Evolutionary conservation across 2,329 filamentous ascomycete species (phyloP).

Genomic region (Shiraia bambusicola): DNA sequence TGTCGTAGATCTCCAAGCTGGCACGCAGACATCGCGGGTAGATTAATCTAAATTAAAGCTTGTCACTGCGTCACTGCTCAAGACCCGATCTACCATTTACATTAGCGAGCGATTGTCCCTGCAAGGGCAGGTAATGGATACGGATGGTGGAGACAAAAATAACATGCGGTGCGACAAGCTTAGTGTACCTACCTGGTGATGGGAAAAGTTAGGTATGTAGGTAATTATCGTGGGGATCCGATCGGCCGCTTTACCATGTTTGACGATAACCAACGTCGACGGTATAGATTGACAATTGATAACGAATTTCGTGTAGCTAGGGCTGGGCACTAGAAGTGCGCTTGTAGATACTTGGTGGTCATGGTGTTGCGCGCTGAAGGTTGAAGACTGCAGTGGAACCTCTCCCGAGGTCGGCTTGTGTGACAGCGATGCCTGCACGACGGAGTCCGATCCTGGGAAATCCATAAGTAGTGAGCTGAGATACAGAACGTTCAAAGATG

Average conservation of each 20-base stretch:
- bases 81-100: constrained; percentile 25
- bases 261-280: constrained; percentile 23
- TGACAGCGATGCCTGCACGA: background rate
- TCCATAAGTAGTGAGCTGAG: background rate
- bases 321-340: constrained; percentile 14
- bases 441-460: background rate
- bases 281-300: constrained; percentile 40
- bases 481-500: background rate
- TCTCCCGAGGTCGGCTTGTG: no score
- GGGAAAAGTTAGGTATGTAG: constrained; percentile 5
- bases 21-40: constrained; percentile 38
- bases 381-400: background rate
- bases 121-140: constrained; percentile 32
- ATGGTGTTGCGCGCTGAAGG: constrained; percentile 2
- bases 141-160: constrained; percentile 31
- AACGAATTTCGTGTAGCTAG: constrained; percentile 28
- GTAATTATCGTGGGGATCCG: constrained; percentile 22
- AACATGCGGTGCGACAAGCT: constrained; percentile 20
- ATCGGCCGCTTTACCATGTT: constrained; percentile 18
- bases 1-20: constrained; percentile 39
- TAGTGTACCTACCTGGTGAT: constrained; percentile 15
- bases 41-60: constrained; percentile 47
- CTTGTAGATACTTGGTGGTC: constrained; percentile 19
- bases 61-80: constrained; percentile 32
- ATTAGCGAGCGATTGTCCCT: constrained; percentile 30